These are phyloP conservation scores for Coelastrella sp. DNA, from an alignment of 139 green algal genomes.

Conservation along the genomic window DNA sequence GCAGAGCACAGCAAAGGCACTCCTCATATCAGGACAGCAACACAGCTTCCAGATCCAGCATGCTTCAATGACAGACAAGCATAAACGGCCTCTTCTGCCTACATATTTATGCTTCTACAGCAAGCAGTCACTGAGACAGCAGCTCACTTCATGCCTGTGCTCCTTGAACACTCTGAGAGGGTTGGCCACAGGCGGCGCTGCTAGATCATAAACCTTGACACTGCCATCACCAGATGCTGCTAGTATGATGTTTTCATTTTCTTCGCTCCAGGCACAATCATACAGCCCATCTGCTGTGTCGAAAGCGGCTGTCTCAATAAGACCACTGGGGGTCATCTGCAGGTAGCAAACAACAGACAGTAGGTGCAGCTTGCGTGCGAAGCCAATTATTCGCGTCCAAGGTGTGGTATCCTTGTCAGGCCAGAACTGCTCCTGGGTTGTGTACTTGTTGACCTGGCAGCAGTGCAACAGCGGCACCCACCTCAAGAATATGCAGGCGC, in stretches of 20 bases:
- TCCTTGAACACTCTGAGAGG: constrained; percentile 89
- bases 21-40: too few species aligned
- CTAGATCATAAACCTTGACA: constrained; percentile 94
- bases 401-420: too few species aligned
- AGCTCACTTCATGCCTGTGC: constrained; percentile 88
- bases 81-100: not conserved
- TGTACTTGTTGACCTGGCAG: constrained; percentile 23
- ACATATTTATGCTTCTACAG: too few species aligned
- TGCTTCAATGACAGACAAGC: not conserved
- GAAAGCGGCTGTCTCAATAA: constrained; percentile 85
- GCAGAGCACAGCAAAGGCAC: not conserved
- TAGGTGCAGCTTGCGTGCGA: not conserved
- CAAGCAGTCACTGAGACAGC: too few species aligned
- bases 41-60: too few species aligned
- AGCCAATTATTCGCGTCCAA: too few species aligned
- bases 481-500: constrained; percentile 90
- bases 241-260: constrained; percentile 95
- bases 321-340: constrained; percentile 78
- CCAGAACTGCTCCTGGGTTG: not conserved
- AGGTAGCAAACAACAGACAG: not conserved
- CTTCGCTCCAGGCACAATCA: constrained; percentile 96
- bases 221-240: constrained; percentile 92
- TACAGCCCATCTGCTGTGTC: constrained; percentile 98
- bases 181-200: constrained; percentile 82
- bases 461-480: constrained; percentile 45